phyloP scores from a whole-genome alignment of 2,329 filamentous ascomycete species.

The Botrytis byssoidea region DNA sequence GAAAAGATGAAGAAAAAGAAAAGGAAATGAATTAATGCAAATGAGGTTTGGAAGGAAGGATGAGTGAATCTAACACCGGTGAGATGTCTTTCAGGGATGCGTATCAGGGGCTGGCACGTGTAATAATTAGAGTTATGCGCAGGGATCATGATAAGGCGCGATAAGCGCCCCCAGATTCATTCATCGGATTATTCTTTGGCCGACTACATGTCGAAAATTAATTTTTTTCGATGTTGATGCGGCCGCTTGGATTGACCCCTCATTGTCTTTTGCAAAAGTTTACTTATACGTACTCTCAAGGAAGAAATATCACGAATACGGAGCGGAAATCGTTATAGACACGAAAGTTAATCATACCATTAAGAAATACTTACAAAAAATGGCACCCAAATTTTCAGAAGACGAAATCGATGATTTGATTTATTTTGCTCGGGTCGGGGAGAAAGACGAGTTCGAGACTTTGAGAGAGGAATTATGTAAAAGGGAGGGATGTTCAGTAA shows the following conservation, averaged over 20 bases:
- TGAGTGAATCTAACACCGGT: constrained; percentile 7
- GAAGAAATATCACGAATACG: too few relatives aligned
- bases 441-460: constrained; percentile 64
- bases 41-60: background rate
- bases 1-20: background rate
- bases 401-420: constrained; percentile 90
- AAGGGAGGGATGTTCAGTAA: constrained; percentile 56
- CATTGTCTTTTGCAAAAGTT: background rate
- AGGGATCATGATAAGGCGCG: constrained; percentile 6
- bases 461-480: constrained; percentile 58
- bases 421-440: constrained; percentile 79
- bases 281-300: background rate
- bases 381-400: constrained; percentile 54
- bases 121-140: background rate
- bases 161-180: constrained; percentile 17
- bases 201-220: background rate
- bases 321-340: too few relatives aligned
- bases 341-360: background rate
- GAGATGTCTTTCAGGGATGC: constrained; percentile 4
- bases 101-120: constrained; percentile 22
- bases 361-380: background rate
- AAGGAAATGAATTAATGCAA: background rate
- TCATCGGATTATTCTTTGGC: constrained; percentile 4
- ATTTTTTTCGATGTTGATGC: constrained; percentile 9
- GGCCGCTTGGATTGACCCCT: constrained; percentile 9